Conservation (phyloP, 129 eudicot species). For the carrot (Daucus carota) region DNA sequence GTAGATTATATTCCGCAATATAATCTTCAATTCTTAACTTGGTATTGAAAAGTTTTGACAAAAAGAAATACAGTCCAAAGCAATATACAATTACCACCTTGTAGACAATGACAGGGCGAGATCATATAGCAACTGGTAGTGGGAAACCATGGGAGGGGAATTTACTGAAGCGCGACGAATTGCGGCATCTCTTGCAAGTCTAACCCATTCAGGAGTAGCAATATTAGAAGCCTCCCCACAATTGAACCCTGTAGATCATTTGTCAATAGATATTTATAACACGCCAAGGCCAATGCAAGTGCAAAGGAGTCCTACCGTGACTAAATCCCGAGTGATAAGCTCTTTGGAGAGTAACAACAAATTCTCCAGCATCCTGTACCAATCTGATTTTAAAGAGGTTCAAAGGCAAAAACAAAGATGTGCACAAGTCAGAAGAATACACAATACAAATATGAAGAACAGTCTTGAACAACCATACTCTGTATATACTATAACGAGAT, state of each 20-base stretch:
- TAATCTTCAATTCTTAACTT: not conserved
- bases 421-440: not conserved
- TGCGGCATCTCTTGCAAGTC: constrained; percentile 91
- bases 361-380: constrained; percentile 92
- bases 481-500: too few relatives aligned
- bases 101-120: constrained; percentile 73
- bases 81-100: constrained; percentile 33
- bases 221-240: constrained; percentile 96
- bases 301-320: constrained; percentile 46
- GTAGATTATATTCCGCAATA: not conserved
- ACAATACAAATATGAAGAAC: not conserved
- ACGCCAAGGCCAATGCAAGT: not conserved
- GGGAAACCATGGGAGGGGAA: constrained; percentile 97
- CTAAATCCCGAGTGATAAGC: constrained; percentile 97
- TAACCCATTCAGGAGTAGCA: constrained; percentile 97
- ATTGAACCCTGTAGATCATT: constrained; percentile 52
- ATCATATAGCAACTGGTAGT: constrained; percentile 85
- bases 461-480: too few relatives aligned
- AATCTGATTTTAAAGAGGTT: constrained; percentile 34
- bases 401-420: constrained; percentile 6
- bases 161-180: constrained; percentile 93
- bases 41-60: not conserved
- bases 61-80: not conserved
- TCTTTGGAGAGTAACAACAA: constrained; percentile 89
- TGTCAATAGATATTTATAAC: not conserved